Base-by-base conservation (phyloP, 495 filamentous ascomycete genomes). In the Margaritispora aquatica region DNA sequence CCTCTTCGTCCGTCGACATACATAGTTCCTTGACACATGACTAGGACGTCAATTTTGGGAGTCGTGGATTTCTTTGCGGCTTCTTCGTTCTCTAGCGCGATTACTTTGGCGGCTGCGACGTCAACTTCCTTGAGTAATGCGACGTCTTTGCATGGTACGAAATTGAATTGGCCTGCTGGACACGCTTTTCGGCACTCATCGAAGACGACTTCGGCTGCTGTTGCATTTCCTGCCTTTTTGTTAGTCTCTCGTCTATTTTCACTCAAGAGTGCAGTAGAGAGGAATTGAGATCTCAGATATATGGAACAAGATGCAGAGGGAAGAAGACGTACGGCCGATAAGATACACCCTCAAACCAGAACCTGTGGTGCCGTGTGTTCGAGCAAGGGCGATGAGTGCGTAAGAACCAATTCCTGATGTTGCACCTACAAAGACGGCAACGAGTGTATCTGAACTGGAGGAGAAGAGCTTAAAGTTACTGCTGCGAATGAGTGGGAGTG, bases 321-420 rank as follows among this genome's bases (percentile, higher is more conserved):
- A n/a, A n/a, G n/a, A n/a, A n/a, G n/a, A n/a, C n/a, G n/a, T n/a
- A 17, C 77, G 64, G 1, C 74, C 73, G 21, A 75, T 51, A 51
- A 76, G 66, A 51, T 74, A 75, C 2, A 71, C 4, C 7, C 60
- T 29, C 20, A 62, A 36, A n/a, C 54, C 63, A 10, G 58, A 59
- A 9, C 71, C 71, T 13, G 51, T 1, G 0, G 34, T 51, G 0
- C 64, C 68, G 44, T 70, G 64, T 20, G 27, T n/a, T 1, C 47
- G 48, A 23, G 70, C 72, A 24, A 76, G 67, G 49, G 71, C 73
- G 20, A 62, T 63, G 1, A 69, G 64, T 5, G 74, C 68, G 38
- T 51, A 66, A 46, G 67, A 60, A 15, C 73, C 70, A 36, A 76
- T 76, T 31, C 74, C 74, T 34, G 67, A 66, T 4, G 74, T 76